Conservation (phyloP, 2,329 filamentous ascomycete genomes). For the Clarireedia monteithiana region DNA sequence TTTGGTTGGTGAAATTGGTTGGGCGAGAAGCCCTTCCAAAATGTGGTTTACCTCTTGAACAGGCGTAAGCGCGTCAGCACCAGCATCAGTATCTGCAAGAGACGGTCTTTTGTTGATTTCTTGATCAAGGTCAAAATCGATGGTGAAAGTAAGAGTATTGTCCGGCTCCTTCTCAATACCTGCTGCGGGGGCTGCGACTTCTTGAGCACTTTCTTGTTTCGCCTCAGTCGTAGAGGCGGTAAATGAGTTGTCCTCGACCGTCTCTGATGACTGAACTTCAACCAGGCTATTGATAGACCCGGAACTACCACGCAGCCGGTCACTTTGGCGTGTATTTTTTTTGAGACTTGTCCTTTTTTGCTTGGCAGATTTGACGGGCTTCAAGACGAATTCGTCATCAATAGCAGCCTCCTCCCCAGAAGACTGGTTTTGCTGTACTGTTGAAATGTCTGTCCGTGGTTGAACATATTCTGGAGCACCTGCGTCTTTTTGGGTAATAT, state of each 20-base stretch:
- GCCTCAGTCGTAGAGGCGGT: neutral
- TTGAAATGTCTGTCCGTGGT: no score
- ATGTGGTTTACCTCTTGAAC: neutral
- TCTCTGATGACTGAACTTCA: neutral
- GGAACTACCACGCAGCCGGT: neutral
- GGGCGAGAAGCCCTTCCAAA: neutral
- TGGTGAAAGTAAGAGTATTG: no score
- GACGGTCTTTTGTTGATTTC: no score
- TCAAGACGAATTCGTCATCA: neutral
- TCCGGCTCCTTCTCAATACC: no score
- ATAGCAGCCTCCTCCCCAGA: no score
- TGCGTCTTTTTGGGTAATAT: no score
- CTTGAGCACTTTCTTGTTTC: no score
- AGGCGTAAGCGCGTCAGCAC: neutral
- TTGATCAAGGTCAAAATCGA: no score
- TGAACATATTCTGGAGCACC: no score
- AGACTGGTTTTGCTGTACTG: neutral
- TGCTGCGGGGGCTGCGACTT: no score
- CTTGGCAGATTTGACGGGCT: neutral
- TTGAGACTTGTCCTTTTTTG: neutral
- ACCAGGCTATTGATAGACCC: neutral
- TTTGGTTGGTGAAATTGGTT: neutral
- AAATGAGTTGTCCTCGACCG: neutral
- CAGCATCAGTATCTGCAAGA: neutral
- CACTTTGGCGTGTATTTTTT: slow-evolving; percentile 1